Conservation (phyloP, 805 yeast genomes). For the Schwanniomyces polymorphus region DNA sequence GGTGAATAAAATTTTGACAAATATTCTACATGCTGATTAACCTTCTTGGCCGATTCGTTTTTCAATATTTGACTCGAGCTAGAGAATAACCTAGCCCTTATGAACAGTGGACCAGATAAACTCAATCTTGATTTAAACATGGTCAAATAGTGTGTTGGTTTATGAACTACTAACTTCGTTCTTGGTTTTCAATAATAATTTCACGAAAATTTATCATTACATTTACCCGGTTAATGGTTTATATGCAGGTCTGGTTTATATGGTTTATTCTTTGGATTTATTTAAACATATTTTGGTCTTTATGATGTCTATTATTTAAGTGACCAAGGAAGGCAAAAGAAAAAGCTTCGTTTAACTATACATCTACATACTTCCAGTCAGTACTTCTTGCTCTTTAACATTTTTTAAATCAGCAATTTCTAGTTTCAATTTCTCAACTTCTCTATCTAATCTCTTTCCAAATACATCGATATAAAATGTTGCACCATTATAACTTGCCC, state of each 20-base stretch:
- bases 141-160: neutral
- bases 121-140: conserved; percentile 4
- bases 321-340: no score
- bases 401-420: conserved; percentile 62
- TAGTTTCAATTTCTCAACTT: conserved; percentile 65
- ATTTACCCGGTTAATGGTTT: neutral
- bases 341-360: no score
- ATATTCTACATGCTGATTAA: conserved; percentile 48
- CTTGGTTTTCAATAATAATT: neutral
- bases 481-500: conserved; percentile 91
- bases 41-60: conserved; percentile 13
- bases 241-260: neutral
- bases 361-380: neutral
- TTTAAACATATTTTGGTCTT: no score
- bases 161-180: neutral
- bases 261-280: no score
- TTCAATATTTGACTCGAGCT: conserved; percentile 1
- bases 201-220: neutral
- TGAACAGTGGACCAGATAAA: neutral
- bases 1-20: conserved; percentile 80
- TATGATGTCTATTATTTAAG: no score
- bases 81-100: conserved; percentile 7
- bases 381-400: conserved; percentile 9
- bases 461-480: conserved; percentile 90
- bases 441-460: conserved; percentile 87